These are phyloP conservation scores for Fagus crenata DNA, from an alignment of 306 rosid genomes.

Conservation along the genomic window DNA sequence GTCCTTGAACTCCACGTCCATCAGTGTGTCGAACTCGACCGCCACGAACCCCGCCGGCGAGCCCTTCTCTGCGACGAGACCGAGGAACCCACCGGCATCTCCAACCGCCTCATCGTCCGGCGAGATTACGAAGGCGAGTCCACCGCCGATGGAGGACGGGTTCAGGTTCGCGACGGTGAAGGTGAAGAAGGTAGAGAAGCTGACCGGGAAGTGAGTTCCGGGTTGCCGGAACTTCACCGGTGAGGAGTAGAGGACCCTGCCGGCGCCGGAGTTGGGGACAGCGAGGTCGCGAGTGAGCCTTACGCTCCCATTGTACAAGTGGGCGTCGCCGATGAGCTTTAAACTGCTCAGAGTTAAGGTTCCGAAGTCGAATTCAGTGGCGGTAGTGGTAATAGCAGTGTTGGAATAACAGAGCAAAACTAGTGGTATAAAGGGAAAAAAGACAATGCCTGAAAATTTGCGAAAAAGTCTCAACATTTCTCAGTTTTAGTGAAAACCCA, in stretches of 20 bases:
- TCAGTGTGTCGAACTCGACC: slow-evolving; percentile 87
- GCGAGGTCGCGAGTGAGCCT: slow-evolving; percentile 87
- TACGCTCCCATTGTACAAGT: slow-evolving; percentile 76
- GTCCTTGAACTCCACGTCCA: slow-evolving; percentile 89
- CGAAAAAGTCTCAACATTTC: slow-evolving; percentile 48
- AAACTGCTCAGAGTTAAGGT: slow-evolving; percentile 64
- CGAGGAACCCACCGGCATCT: slow-evolving; percentile 77
- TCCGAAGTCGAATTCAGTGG: slow-evolving; percentile 77
- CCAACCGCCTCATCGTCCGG: slow-evolving; percentile 67
- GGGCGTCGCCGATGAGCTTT: slow-evolving; percentile 92
- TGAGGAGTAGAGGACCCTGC: slow-evolving; percentile 65
- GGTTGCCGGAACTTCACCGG: slow-evolving; percentile 74
- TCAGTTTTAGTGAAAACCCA: slow-evolving; percentile 31
- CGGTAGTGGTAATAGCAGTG: slow-evolving; percentile 9
- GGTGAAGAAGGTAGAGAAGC: slow-evolving; percentile 83
- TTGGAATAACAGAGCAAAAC: slow-evolving; percentile 4
- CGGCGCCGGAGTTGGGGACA: slow-evolving; percentile 85
- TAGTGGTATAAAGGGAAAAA: slow-evolving; percentile 6
- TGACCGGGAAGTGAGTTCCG: slow-evolving; percentile 41
- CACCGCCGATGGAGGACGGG: slow-evolving; percentile 94
- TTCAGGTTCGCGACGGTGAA: slow-evolving; percentile 73
- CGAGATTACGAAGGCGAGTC: slow-evolving; percentile 71
- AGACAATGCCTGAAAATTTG: background rate
- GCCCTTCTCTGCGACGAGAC: slow-evolving; percentile 36
- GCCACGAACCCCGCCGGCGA: slow-evolving; percentile 53